Percentiles rank a stretch among this genome's conserved stretches.
Conservation (phyloP, 768 basidiomycete genomes). For the Hericium rajendrae region DNA sequence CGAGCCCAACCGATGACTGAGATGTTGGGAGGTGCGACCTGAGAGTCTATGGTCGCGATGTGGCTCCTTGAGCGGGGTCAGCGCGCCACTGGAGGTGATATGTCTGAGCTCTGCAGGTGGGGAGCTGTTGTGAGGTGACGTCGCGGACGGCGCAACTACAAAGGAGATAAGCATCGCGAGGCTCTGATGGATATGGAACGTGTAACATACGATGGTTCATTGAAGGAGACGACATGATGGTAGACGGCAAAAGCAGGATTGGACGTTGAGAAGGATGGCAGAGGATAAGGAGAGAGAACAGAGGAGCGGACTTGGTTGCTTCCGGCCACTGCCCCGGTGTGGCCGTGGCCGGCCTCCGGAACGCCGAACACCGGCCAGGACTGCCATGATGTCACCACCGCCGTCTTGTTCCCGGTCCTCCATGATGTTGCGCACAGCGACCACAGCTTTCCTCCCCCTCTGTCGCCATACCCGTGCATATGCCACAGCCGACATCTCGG, state of each 20-base stretch:
- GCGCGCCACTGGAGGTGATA: slow-evolving; percentile 41
- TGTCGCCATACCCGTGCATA: not conserved
- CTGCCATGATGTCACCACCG: too few relatives aligned
- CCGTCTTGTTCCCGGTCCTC: too few relatives aligned
- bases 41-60: slow-evolving; percentile 29
- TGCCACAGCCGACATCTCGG: not conserved
- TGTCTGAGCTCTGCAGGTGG: slow-evolving; percentile 39
- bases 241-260: too few relatives aligned
- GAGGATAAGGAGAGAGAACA: not conserved
- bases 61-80: slow-evolving; percentile 29
- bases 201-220: not conserved
- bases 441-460: not conserved
- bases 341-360: not conserved
- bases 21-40: slow-evolving; percentile 38
- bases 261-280: too few relatives aligned
- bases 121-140: slow-evolving; percentile 6
- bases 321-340: not conserved
- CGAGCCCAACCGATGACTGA: slow-evolving; percentile 44
- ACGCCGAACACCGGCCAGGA: too few relatives aligned
- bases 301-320: not conserved
- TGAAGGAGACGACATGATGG: slow-evolving; percentile 9
- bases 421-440: too few relatives aligned
- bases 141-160: slow-evolving; percentile 10
- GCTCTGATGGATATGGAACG: too few relatives aligned
- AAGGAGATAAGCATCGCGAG: not conserved